Conservation (phyloP, 2,329 filamentous ascomycete genomes). For the Dendryphion nanum region DNA sequence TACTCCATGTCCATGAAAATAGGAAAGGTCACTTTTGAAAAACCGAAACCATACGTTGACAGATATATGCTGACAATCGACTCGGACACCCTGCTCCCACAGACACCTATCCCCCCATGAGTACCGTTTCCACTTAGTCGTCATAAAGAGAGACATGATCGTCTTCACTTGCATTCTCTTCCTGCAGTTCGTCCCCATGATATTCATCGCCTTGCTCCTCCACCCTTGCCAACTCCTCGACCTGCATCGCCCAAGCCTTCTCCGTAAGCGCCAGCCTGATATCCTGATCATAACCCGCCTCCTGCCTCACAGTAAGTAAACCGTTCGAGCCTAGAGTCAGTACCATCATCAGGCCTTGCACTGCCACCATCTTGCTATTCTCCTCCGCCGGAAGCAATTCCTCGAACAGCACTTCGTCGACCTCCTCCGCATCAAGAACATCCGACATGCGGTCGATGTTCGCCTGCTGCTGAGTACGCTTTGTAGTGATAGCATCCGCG, state of each 20-base stretch:
- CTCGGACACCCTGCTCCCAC: background rate
- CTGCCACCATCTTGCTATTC: constrained; percentile 61
- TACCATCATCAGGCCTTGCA: constrained; percentile 48
- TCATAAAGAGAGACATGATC: constrained; percentile 6
- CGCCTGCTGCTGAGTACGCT: no score
- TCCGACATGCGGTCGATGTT: constrained; percentile 13
- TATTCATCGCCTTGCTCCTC: constrained; percentile 7
- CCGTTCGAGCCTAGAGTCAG: constrained; percentile 55
- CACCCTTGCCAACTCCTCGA: background rate
- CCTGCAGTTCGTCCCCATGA: constrained; percentile 7
- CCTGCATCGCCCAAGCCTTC: constrained; percentile 16
- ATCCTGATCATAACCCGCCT: no score
- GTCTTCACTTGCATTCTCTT: constrained; percentile 13
- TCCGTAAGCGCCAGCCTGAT: constrained; percentile 30
- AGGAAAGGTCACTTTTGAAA: no score
- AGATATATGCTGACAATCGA: background rate
- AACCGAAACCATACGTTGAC: background rate
- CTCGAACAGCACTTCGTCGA: constrained; percentile 61
- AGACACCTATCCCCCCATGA: background rate
- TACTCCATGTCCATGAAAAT: no score
- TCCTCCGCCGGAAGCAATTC: constrained; percentile 61
- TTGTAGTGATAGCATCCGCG: constrained; percentile 44
- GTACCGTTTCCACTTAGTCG: background rate
- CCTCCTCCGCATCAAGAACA: constrained; percentile 26
- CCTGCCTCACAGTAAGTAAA: constrained; percentile 63